phyloP scores from a whole-genome alignment of 1,284 basidiomycete species.

The Tilletia walkeri region DNA sequence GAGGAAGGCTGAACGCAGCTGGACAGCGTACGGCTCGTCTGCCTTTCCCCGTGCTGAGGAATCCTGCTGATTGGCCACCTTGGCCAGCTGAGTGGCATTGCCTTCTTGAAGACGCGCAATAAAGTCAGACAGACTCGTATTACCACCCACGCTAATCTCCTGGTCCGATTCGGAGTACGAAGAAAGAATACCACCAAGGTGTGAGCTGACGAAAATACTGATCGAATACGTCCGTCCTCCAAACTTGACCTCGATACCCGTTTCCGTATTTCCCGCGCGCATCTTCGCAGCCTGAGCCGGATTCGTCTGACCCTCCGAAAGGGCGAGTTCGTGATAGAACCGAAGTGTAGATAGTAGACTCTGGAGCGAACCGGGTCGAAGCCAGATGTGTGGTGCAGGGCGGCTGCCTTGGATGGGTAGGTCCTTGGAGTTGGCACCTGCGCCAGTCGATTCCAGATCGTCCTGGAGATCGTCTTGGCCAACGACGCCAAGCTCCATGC shows the following conservation, averaged over 20 bases:
- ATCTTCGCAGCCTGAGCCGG: slow-evolving; percentile 35
- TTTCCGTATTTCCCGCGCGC: slow-evolving; percentile 46
- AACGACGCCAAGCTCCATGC: slow-evolving; percentile 15
- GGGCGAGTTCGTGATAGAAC: slow-evolving; percentile 23
- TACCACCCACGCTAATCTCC: slow-evolving; percentile 48
- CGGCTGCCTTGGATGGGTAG: slow-evolving; percentile 1
- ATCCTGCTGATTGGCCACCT: slow-evolving; percentile 27
- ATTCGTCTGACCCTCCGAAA: slow-evolving; percentile 33
- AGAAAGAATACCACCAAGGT: slow-evolving; percentile 16
- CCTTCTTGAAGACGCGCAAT: slow-evolving; percentile 33
- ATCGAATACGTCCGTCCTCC: slow-evolving; percentile 44
- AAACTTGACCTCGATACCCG: slow-evolving; percentile 50
- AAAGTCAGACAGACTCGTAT: slow-evolving; percentile 43
- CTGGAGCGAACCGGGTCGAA: slow-evolving; percentile 40
- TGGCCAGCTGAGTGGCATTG: slow-evolving; percentile 31
- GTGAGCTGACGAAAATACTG: slow-evolving; percentile 51
- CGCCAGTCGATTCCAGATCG: background rate
- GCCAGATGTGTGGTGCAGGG: slow-evolving; percentile 34
- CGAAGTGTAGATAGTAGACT: slow-evolving; percentile 28
- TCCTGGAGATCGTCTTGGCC: slow-evolving; percentile 20
- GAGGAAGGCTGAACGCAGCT: slow-evolving; percentile 41
- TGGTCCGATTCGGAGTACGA: slow-evolving; percentile 21
- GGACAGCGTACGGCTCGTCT: slow-evolving; percentile 21
- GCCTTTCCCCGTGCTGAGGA: background rate
- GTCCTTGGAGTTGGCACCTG: background rate